phyloP scores from a whole-genome alignment of 768 basidiomycete genomes.

The Strobilomyces echinocephalus region DNA sequence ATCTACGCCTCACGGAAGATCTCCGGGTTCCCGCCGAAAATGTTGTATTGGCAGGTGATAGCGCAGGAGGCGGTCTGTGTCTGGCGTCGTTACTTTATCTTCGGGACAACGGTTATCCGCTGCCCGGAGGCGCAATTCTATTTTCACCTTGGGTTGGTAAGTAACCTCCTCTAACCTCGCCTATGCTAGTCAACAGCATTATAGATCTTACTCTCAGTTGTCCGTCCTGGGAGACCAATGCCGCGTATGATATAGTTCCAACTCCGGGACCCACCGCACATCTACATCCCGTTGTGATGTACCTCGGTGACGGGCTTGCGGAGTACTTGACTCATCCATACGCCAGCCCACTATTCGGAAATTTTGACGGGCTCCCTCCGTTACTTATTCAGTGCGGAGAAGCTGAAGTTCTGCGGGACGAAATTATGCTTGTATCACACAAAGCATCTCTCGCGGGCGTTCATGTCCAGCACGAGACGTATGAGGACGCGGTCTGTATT shows the following conservation, averaged over 20 bases:
- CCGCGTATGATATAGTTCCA: slow-evolving; percentile 78
- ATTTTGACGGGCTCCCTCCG: slow-evolving; percentile 82
- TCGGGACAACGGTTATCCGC: slow-evolving; percentile 79
- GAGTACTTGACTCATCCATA: slow-evolving; percentile 94
- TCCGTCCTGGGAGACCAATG: slow-evolving; percentile 96
- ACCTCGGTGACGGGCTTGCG: slow-evolving; percentile 77
- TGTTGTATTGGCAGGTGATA: slow-evolving; percentile 85
- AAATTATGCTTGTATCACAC: slow-evolving; percentile 85
- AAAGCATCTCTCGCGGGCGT: slow-evolving; percentile 89
- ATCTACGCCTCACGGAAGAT: slow-evolving; percentile 82
- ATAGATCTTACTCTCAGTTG: slow-evolving; percentile 93
- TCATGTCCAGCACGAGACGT: slow-evolving; percentile 80
- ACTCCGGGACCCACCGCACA: slow-evolving; percentile 71
- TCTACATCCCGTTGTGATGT: slow-evolving; percentile 90
- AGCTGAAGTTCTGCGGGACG: slow-evolving; percentile 92
- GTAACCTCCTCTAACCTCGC: slow-evolving; percentile 29
- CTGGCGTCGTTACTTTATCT: slow-evolving; percentile 90
- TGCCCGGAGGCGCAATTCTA: slow-evolving; percentile 82
- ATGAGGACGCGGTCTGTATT: slow-evolving; percentile 78
- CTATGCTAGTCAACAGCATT: slow-evolving; percentile 6
- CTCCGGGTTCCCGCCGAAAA: slow-evolving; percentile 89
- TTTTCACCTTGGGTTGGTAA: slow-evolving; percentile 95
- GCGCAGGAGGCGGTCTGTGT: slow-evolving; percentile 86
- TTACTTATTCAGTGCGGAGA: slow-evolving; percentile 90
- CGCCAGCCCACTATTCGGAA: slow-evolving; percentile 90